Base-by-base conservation (phyloP, 208 protist genomes). In the Leishmania braziliensis region DNA sequence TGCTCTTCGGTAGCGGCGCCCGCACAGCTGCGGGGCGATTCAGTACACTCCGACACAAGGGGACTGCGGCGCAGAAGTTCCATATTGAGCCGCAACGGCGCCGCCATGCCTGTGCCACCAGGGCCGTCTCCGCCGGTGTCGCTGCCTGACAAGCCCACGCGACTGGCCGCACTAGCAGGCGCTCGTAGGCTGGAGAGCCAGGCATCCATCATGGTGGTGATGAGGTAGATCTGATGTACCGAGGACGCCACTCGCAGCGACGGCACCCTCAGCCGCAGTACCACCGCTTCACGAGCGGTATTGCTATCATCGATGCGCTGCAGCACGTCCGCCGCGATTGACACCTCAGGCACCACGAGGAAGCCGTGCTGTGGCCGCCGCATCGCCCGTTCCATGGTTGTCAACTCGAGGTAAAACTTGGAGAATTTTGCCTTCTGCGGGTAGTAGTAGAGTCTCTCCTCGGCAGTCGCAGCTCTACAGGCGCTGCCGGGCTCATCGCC, bases 341-440 rank as follows among this genome's bases (percentile, higher is more conserved):
- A 87, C 65, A 97, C 87, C 81, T 95, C 90, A 0, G 92, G 92
- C 20, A 96, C 72, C 18, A 97, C 63, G 86, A 95, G 88, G 73
- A 96, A 93, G 10, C 94, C 94, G 18, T 60, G 89, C 51, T 91
- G 84, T 53, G 89, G 92, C 36, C 77, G 79, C 63, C 76, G 76
- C 80, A 97, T 82, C 39, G 91, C 88, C 75, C 75, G 83, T 77
- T 88, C 88, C 53, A 97, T 66, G 9, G 92, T 94, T 6, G 91
- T 94, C 63, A 97, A 73, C 76, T 95, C 92, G 36, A 96, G 84
- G 82, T 90, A 97, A 68, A 96, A 92, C 83, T 92, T 88, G 58
- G 87, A 84, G 83, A 95, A 92, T 26, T 71, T 87, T 1, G 94
- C 94, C 65, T 79, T 86, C 83, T 91, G 94, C 71, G 81, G 87